phyloP scores from a whole-genome alignment of 495 filamentous ascomycete species.

The Podospora fimiseda region DNA sequence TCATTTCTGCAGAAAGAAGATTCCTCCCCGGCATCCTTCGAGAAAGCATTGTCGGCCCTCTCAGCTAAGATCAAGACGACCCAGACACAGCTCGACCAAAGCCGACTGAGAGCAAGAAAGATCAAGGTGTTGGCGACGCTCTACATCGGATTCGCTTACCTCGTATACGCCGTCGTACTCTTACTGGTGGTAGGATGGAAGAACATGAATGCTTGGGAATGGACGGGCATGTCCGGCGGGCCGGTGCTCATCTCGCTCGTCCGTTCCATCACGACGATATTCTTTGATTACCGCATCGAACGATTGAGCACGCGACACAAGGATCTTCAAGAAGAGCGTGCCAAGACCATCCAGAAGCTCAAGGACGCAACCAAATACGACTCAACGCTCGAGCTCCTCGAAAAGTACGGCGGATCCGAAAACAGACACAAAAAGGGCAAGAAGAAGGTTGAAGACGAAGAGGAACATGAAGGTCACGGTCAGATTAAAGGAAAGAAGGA shows the following conservation, averaged over 20 bases:
- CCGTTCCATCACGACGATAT: constrained; percentile 51
- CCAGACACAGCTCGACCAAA: constrained; percentile 61
- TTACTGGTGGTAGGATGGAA: constrained; percentile 80
- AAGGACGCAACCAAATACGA: constrained; percentile 93
- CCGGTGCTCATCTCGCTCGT: constrained; percentile 73
- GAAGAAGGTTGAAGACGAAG: constrained; percentile 25
- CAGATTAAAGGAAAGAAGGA: constrained; percentile 17
- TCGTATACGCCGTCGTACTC: constrained; percentile 73
- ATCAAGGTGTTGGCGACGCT: constrained; percentile 83
- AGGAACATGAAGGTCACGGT: constrained; percentile 11
- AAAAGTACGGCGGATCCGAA: constrained; percentile 78
- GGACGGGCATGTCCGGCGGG: constrained; percentile 67
- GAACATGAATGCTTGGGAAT: constrained; percentile 68
- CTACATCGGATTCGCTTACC: constrained; percentile 83
- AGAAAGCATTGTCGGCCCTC: constrained; percentile 77
- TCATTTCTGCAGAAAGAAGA: constrained; percentile 57
- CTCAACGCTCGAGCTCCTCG: constrained; percentile 83
- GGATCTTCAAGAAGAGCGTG: constrained; percentile 65
- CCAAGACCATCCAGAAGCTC: constrained; percentile 84
- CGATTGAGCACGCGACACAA: constrained; percentile 62
- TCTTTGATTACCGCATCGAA: constrained; percentile 77
- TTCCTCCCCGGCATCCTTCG: constrained; percentile 84
- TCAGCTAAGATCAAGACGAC: constrained; percentile 71
- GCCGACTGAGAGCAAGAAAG: constrained; percentile 65
- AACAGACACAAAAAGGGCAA: constrained; percentile 39